Evolutionary conservation across 2,329 filamentous ascomycete species (phyloP), one percentile per base, ranked within the genome.

Genomic region (Aureobasidium pullulans): DNA sequence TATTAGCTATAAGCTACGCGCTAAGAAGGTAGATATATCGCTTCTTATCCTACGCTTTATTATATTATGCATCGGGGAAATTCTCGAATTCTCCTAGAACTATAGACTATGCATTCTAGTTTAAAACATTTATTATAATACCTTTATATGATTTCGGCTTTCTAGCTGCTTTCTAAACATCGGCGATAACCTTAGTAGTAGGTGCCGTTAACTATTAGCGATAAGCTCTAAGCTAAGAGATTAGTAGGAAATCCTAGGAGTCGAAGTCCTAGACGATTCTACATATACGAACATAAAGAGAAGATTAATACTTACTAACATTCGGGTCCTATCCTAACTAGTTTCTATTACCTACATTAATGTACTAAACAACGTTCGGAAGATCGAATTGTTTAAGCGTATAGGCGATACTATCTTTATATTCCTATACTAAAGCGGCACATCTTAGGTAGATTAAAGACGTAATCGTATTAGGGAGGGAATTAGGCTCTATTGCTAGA

Each of bases 141-240:
- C 49, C 49, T 40, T 52, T 52, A 36, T 36, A 52, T 10, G 49
- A 52, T 42, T 52, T 52, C 36, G 49, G 49, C 49, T 52, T 52
- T 52, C 49, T 36, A 40, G 49, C 49, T 31, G 49, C 49, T 52
- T 52, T 52, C 49, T 36, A 52, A 40, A 52, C 49, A 52, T 52
- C 49, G 36, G 49, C 49, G 36, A 52, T 31, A 8, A 52, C 49
- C 49, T 52, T 42, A 15, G 49, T 36, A 52, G 49, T 23, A 52
- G 49, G 48, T 39, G 48, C 48, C 39, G 48, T 50, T 50, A 32
- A 50, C 7, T 50, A 34, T 50, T 34, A 50, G 48, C 34, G 48
- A 50, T 39, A 29, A 50, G 15, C 39, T 37, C n/a, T 34, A 39
- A 50, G 48, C 48, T 50, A 34, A 39, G 39, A 39, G 32, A 39